phyloP scores from a whole-genome alignment of 1,284 basidiomycete species.

The Tetrapyrgos nigripes region DNA sequence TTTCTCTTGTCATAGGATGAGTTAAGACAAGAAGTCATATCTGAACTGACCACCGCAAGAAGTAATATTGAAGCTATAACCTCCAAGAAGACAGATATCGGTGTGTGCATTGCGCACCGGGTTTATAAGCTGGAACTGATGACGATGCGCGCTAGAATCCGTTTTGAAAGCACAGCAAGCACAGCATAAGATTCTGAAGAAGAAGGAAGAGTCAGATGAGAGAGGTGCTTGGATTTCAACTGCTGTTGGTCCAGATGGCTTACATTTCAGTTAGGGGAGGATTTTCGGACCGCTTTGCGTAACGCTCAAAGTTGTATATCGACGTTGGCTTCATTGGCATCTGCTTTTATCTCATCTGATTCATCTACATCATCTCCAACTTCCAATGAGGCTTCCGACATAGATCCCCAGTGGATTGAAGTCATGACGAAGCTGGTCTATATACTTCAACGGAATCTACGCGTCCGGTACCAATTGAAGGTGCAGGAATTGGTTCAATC shows the following conservation, averaged over 20 bases:
- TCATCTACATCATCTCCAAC: constrained; percentile 41
- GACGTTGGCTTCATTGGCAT: constrained; percentile 56
- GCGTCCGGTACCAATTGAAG: constrained; percentile 80
- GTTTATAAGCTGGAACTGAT: neutral
- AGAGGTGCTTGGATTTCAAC: constrained; percentile 37
- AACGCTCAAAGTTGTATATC: constrained; percentile 64
- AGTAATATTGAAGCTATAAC: constrained; percentile 73
- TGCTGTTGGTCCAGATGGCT: constrained; percentile 17
- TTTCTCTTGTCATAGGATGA: constrained; percentile 17
- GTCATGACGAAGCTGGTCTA: constrained; percentile 72
- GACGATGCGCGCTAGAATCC: constrained; percentile 35
- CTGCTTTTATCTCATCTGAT: constrained; percentile 50
- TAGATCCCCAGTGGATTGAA: constrained; percentile 64
- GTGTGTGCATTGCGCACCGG: constrained; percentile 43
- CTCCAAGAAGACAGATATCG: constrained; percentile 61
- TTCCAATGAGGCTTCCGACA: constrained; percentile 36
- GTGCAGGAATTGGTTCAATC: constrained; percentile 74
- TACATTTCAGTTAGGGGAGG: constrained; percentile 49
- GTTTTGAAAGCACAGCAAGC: constrained; percentile 44
- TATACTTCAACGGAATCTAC: constrained; percentile 76
- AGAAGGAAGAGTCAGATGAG: constrained; percentile 48
- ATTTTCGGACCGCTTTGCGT: constrained; percentile 72
- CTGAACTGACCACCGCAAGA: constrained; percentile 77
- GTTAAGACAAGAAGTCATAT: constrained; percentile 76
- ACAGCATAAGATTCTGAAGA: constrained; percentile 31